These are phyloP conservation scores for Eudorina sp. DNA, from an alignment of 139 green algal genomes.

Conservation along the genomic window DNA sequence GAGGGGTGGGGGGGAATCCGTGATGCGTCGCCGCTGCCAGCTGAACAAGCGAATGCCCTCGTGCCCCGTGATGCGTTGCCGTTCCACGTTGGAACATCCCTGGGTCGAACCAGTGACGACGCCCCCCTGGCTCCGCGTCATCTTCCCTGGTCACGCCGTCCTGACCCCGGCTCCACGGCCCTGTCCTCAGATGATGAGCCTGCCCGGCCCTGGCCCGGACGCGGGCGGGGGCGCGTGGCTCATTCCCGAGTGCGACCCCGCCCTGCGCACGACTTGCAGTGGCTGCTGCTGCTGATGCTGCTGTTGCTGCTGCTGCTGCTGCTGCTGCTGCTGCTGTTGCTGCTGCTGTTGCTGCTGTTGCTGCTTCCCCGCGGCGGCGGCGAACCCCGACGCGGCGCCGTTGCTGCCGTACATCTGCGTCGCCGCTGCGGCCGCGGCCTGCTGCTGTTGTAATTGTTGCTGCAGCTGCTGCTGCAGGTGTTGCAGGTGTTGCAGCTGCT, in stretches of 20 bases:
- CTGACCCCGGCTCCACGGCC: not conserved
- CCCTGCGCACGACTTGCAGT: not conserved
- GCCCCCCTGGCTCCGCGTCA: too few relatives aligned
- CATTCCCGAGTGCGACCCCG: not conserved
- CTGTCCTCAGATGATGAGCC: constrained; percentile 21
- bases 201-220: not conserved
- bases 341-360: not conserved
- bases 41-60: too few relatives aligned
- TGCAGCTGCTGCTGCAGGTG: not conserved
- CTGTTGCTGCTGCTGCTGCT: not conserved
- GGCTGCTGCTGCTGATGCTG: too few relatives aligned
- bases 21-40: too few relatives aligned
- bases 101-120: too few relatives aligned
- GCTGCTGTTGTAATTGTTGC: not conserved
- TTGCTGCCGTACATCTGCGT: not conserved
- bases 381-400: not conserved
- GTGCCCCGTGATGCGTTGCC: too few relatives aligned
- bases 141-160: too few relatives aligned
- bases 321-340: not conserved
- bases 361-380: not conserved
- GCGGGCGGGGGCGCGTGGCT: not conserved
- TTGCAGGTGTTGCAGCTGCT: not conserved
- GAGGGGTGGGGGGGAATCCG: too few relatives aligned
- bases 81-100: too few relatives aligned
- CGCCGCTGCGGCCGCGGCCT: not conserved